Conservation (phyloP, 306 rosid genomes). For the Gillenia trifoliata region DNA sequence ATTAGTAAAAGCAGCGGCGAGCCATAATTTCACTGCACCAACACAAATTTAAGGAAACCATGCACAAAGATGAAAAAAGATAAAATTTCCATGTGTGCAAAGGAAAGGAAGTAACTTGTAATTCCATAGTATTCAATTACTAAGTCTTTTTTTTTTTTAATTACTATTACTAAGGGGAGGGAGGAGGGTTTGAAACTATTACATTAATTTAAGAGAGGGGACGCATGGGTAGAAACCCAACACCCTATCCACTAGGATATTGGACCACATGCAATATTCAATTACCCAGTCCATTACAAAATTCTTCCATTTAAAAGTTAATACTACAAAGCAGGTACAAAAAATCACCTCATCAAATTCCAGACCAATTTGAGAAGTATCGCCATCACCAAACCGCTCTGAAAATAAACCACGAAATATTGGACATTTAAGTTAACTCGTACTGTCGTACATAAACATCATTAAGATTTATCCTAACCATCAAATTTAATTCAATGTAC, state of each 20-base stretch:
- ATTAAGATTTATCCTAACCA: not conserved
- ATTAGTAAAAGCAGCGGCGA: not conserved
- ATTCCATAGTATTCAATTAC: not conserved
- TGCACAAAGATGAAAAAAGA: not conserved
- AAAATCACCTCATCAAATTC: constrained; percentile 91
- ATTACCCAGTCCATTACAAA: not conserved
- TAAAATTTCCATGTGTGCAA: not conserved
- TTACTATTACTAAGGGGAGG: no score
- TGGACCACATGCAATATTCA: not conserved
- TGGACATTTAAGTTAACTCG: not conserved
- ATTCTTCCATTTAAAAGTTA: constrained; percentile 7
- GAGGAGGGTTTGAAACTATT: no score
- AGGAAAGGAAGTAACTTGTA: not conserved
- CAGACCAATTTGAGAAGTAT: constrained; percentile 94
- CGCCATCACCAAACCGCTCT: constrained; percentile 99
- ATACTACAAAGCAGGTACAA: constrained; percentile 2
- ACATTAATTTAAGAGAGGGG: no score
- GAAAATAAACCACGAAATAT: constrained; percentile 26
- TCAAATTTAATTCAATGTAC: not conserved
- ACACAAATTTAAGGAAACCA: not conserved
- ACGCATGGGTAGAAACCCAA: no score
- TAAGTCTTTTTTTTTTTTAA: no score
- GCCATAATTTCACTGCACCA: not conserved
- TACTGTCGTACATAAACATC: not conserved
- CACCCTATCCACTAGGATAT: no score